phyloP scores from a whole-genome alignment of 31 red algal genomes.

The Endocladia muricata region DNA sequence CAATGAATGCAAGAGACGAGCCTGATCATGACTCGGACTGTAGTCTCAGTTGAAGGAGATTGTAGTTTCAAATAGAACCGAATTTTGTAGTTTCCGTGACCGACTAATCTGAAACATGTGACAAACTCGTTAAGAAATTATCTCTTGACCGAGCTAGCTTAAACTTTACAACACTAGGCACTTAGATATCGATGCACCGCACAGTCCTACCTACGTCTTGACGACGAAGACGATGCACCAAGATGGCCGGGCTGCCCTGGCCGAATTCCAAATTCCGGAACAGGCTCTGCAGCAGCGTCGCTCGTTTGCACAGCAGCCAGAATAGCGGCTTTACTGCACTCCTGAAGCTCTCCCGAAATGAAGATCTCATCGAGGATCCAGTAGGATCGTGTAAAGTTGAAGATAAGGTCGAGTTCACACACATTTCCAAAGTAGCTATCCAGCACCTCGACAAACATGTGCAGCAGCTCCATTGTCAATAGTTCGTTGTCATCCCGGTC shows the following conservation, averaged over 20 bases:
- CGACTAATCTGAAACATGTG: too few relatives aligned
- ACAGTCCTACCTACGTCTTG: too few relatives aligned
- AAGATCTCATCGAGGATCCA: slow-evolving; percentile 96
- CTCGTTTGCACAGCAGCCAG: slow-evolving; percentile 41
- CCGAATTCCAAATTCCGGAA: slow-evolving; percentile 52
- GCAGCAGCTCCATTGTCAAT: slow-evolving; percentile 82
- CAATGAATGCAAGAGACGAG: too few relatives aligned
- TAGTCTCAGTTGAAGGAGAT: too few relatives aligned
- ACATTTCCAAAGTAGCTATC: slow-evolving; percentile 98
- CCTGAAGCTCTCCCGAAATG: slow-evolving; percentile 81
- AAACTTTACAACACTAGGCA: too few relatives aligned
- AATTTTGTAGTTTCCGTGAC: too few relatives aligned
- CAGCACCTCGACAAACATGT: slow-evolving; percentile 91
- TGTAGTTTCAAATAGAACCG: too few relatives aligned
- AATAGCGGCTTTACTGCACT: slow-evolving; percentile 70
- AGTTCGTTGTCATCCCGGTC: slow-evolving; percentile 90
- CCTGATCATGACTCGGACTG: too few relatives aligned
- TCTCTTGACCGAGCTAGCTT: too few relatives aligned
- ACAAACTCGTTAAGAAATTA: too few relatives aligned
- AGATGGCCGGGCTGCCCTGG: not conserved
- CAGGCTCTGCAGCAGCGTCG: slow-evolving; percentile 62
- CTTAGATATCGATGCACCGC: too few relatives aligned
- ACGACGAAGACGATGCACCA: too few relatives aligned
- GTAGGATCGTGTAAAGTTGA: slow-evolving; percentile 89
- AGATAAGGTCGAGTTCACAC: slow-evolving; percentile 97